Conservation (phyloP, 2,329 filamentous ascomycete species). For the Aspergillus pseudoglaucus region DNA sequence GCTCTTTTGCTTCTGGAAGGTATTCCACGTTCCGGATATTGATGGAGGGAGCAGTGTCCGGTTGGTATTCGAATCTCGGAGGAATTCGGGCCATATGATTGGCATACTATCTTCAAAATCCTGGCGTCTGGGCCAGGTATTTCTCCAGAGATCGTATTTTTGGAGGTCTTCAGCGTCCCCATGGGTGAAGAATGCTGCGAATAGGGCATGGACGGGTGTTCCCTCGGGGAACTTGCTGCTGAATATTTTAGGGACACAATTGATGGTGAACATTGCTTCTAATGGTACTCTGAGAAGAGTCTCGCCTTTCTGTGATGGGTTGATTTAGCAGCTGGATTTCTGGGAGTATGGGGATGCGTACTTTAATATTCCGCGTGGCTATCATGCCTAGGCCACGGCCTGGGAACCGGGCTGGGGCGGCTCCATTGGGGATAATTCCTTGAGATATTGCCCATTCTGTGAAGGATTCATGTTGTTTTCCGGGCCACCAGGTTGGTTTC, state of each 20-base stretch:
- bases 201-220: conserved; percentile 61
- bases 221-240: conserved; percentile 46
- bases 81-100: conserved; percentile 44
- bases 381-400: conserved; percentile 73
- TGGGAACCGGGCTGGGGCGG: conserved; percentile 60
- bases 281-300: conserved; percentile 60
- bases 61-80: conserved; percentile 29
- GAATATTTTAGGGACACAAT: conserved; percentile 52
- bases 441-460: conserved; percentile 60
- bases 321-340: not conserved
- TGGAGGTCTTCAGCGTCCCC: conserved; percentile 38
- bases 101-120: conserved; percentile 57
- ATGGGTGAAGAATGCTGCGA: conserved; percentile 62
- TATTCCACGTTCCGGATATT: conserved; percentile 33
- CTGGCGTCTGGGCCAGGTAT: conserved; percentile 57
- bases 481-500: conserved; percentile 26
- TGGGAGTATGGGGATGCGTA: conserved; percentile 27
- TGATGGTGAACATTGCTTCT: conserved; percentile 57
- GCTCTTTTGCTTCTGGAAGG: conserved; percentile 17
- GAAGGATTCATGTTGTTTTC: conserved; percentile 47
- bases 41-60: conserved; percentile 27
- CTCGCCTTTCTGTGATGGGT: conserved; percentile 47
- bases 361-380: conserved; percentile 60
- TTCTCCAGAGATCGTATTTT: conserved; percentile 54
- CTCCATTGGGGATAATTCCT: conserved; percentile 61